phyloP scores from a whole-genome alignment of 257 asterid genomes.

The Coffea eugenioides region DNA sequence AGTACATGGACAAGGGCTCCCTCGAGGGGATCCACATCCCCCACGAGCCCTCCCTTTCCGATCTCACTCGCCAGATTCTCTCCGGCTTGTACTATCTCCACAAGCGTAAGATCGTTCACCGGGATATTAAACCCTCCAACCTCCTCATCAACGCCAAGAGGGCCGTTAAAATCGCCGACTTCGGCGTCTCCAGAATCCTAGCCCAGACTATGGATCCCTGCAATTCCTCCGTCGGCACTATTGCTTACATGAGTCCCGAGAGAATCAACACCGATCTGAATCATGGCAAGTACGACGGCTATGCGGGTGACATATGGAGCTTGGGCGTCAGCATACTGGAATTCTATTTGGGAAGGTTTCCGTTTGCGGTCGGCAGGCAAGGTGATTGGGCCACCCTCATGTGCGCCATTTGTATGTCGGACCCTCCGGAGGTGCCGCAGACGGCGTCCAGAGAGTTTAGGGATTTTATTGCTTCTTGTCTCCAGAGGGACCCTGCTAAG shows the following conservation, averaged over 20 bases:
- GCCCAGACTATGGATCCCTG: constrained; percentile 94
- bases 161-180: constrained; percentile 74
- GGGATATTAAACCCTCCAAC: constrained; percentile 88
- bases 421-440: constrained; percentile 80
- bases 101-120: constrained; percentile 72
- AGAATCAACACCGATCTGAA: constrained; percentile 86
- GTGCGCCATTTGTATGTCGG: constrained; percentile 87
- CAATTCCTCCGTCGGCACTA: constrained; percentile 85
- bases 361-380: constrained; percentile 67
- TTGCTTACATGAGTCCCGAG: constrained; percentile 92
- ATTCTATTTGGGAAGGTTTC: constrained; percentile 74
- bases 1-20: constrained; percentile 78
- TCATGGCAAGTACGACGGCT: constrained; percentile 81
- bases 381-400: constrained; percentile 94
- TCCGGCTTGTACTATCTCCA: constrained; percentile 70
- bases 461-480: constrained; percentile 41
- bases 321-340: constrained; percentile 86
- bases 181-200: constrained; percentile 69
- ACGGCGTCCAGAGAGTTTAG: constrained; percentile 67
- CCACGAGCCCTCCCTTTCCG: constrained; percentile 58
- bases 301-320: constrained; percentile 93
- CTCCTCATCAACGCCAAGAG: constrained; percentile 55
- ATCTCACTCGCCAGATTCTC: constrained; percentile 70
- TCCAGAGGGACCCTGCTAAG: constrained; percentile 44
- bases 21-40: constrained; percentile 62